Evolutionary conservation across 2,329 filamentous ascomycete species (phyloP).

Genomic region (Xylaria sp.): DNA sequence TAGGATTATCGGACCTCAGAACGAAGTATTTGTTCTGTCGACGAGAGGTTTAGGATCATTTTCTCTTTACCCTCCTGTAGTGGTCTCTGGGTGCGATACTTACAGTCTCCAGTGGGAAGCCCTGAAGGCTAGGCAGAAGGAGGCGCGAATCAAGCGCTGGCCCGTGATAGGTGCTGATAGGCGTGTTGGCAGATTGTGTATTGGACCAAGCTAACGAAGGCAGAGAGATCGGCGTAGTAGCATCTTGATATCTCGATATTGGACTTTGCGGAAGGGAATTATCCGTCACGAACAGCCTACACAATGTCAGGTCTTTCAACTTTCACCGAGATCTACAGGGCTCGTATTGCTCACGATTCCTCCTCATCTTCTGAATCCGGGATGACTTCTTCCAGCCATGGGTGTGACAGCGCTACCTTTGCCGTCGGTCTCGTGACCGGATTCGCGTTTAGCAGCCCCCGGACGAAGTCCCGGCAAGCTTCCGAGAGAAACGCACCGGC

Average conservation of each 20-base stretch:
- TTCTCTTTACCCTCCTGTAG: background rate
- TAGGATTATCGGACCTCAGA: constrained; percentile 21
- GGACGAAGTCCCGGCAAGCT: constrained; percentile 17
- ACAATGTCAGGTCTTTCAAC: background rate
- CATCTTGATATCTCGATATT: background rate
- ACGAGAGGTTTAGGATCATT: background rate
- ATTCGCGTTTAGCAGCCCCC: constrained; percentile 15
- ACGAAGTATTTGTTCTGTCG: constrained; percentile 23
- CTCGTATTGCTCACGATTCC: constrained; percentile 17
- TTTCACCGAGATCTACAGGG: background rate
- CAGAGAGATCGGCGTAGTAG: constrained; percentile 9
- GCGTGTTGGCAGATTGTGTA: constrained; percentile 2
- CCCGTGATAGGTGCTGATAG: constrained; percentile 17
- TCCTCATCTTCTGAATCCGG: constrained; percentile 23
- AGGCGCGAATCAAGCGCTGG: constrained; percentile 6
- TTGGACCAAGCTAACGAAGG: constrained; percentile 27
- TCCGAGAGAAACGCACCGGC: constrained; percentile 4
- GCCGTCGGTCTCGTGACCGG: constrained; percentile 12
- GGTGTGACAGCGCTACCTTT: constrained; percentile 9
- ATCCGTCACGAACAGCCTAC: constrained; percentile 19
- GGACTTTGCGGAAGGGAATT: background rate
- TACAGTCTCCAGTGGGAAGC: constrained; percentile 18
- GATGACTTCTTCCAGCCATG: constrained; percentile 20
- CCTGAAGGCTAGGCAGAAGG: constrained; percentile 19
- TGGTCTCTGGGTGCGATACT: background rate